Evolutionary conservation across 2,329 filamentous ascomycete genomes (phyloP).

Genomic region (Nemania sp.): DNA sequence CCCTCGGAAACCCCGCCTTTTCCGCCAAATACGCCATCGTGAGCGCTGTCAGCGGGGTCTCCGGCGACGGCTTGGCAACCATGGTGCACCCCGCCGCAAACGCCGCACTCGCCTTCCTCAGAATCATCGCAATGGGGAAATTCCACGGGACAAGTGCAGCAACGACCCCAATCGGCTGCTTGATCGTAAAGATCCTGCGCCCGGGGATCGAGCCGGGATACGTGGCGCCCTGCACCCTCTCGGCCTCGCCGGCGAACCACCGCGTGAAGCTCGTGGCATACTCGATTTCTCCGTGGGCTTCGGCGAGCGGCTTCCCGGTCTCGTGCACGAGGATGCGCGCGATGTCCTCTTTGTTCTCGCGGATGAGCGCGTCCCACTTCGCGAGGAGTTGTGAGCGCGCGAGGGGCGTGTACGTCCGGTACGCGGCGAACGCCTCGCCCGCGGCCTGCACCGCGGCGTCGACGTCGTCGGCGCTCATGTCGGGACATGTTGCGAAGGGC

Average conservation of each 20-base stretch:
- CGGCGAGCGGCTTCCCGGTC: constrained; percentile 68
- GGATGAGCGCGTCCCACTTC: constrained; percentile 74
- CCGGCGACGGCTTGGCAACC: constrained; percentile 78
- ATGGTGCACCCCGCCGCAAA: constrained; percentile 80
- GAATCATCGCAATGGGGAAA: constrained; percentile 75
- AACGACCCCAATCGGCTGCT: constrained; percentile 78
- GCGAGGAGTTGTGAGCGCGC: constrained; percentile 71
- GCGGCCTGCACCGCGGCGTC: constrained; percentile 69
- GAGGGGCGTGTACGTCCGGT: constrained; percentile 69
- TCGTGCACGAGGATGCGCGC: constrained; percentile 73
- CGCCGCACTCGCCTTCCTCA: constrained; percentile 75
- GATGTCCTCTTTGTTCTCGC: constrained; percentile 71
- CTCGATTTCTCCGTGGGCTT: constrained; percentile 67
- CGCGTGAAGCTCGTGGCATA: constrained; percentile 66
- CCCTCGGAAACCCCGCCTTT: constrained; percentile 79
- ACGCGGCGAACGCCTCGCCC: constrained; percentile 70
- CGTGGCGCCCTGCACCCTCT: constrained; percentile 67
- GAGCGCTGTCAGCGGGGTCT: constrained; percentile 70
- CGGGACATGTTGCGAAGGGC: constrained; percentile 56
- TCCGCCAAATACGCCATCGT: constrained; percentile 67
- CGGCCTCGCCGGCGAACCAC: constrained; percentile 68
- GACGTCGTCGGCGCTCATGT: constrained; percentile 68
- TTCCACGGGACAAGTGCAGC: constrained; percentile 79
- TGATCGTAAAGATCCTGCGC: constrained; percentile 76
- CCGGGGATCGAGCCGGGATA: constrained; percentile 70